Conservation (phyloP, 495 filamentous ascomycete genomes). For the Parathielavia appendiculata region DNA sequence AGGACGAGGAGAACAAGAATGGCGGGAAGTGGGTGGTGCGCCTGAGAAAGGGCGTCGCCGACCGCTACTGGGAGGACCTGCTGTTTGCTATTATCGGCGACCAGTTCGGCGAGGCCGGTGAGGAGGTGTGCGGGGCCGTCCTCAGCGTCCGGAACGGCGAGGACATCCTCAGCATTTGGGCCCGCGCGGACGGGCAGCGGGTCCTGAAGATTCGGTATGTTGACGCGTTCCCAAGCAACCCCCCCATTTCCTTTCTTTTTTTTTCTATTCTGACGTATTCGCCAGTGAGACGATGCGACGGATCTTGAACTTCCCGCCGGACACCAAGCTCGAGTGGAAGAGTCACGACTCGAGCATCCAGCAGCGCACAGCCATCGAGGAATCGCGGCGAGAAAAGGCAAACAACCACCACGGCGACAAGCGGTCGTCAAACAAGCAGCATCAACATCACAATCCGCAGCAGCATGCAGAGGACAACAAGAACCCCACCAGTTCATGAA, state of each 20-base stretch:
- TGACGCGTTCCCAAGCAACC: too few relatives aligned
- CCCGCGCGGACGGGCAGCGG: conserved; percentile 80
- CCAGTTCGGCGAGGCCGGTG: conserved; percentile 87
- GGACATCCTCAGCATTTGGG: conserved; percentile 97
- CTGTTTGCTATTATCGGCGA: conserved; percentile 87
- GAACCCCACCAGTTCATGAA: conserved; percentile 19
- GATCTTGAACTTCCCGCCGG: conserved; percentile 72
- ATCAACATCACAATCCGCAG: conserved; percentile 28
- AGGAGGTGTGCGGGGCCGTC: conserved; percentile 92
- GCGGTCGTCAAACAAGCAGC: conserved; percentile 30
- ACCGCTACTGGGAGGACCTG: conserved; percentile 97
- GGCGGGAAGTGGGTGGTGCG: conserved; percentile 97
- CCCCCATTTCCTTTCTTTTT: background rate
- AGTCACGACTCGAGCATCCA: conserved; percentile 80
- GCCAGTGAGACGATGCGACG: conserved; percentile 87
- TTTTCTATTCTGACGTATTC: conserved; percentile 13
- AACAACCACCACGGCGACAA: conserved; percentile 44
- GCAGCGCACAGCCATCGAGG: conserved; percentile 74
- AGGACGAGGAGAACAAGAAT: conserved; percentile 92
- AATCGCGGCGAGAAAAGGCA: conserved; percentile 72
- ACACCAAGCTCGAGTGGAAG: conserved; percentile 91
- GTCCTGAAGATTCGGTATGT: conserved; percentile 94
- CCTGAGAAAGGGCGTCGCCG: conserved; percentile 91
- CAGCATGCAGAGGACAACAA: conserved; percentile 25
- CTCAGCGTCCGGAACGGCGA: conserved; percentile 92